These are phyloP conservation scores for Macroventuria anomochaeta DNA, from an alignment of 2,329 filamentous ascomycete species.

Conservation along the genomic window DNA sequence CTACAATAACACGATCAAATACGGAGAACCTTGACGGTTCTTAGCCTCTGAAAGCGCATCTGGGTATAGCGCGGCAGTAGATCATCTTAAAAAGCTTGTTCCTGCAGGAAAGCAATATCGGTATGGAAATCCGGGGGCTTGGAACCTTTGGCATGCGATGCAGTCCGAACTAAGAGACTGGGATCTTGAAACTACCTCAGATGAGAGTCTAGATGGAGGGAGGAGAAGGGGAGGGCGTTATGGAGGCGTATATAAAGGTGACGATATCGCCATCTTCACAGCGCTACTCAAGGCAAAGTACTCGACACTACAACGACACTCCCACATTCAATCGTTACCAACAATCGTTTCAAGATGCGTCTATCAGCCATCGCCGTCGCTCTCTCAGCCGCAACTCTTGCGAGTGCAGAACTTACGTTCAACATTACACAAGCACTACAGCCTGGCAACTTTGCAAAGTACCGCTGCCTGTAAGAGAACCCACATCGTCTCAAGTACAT, in stretches of 20 bases:
- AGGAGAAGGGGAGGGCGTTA: no score
- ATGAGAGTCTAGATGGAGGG: not conserved
- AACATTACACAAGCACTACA: conserved; percentile 29
- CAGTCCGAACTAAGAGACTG: not conserved
- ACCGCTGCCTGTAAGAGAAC: conserved; percentile 30
- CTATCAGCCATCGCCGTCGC: conserved; percentile 1
- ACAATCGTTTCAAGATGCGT: conserved; percentile 5
- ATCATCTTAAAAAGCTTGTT: not conserved
- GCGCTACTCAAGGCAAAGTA: no score
- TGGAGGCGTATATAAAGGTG: conserved; percentile 3
- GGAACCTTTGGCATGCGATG: not conserved
- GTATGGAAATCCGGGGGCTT: conserved; percentile 8
- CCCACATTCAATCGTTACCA: not conserved
- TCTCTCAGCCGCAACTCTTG: conserved; percentile 4
- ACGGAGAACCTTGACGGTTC: conserved; percentile 1
- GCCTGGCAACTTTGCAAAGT: conserved; percentile 29
- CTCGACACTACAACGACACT: no score
- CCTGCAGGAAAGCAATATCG: conserved; percentile 12
- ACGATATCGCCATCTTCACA: not conserved
- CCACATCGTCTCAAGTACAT: no score
- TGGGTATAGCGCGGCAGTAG: not conserved
- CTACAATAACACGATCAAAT: not conserved
- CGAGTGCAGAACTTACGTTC: conserved; percentile 28
- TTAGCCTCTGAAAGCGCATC: not conserved
- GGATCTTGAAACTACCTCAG: not conserved